These are phyloP conservation scores for Aspergillus funiculosus DNA, from an alignment of 495 filamentous ascomycete species.

Conservation along the genomic window DNA sequence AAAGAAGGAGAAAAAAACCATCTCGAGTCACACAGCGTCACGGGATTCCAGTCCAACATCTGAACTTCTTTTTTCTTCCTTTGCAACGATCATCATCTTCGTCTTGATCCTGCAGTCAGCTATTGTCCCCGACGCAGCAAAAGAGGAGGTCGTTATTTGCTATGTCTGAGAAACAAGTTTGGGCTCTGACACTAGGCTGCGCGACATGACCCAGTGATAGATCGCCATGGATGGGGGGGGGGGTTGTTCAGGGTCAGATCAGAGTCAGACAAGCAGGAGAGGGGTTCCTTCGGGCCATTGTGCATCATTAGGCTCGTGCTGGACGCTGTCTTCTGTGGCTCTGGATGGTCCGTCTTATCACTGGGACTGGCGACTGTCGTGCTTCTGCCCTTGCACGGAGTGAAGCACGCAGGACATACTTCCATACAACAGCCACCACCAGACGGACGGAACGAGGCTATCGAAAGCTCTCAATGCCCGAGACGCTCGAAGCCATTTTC, in stretches of 20 bases:
- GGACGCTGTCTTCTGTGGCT: not conserved
- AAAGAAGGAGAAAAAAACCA: slow-evolving; percentile 1
- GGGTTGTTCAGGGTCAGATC: not conserved
- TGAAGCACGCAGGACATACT: not conserved
- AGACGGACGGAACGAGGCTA: not conserved
- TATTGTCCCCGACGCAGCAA: slow-evolving; percentile 5
- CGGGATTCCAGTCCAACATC: too few species aligned
- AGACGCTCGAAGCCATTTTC: too few species aligned
- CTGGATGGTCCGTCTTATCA: too few species aligned
- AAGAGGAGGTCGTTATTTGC: slow-evolving; percentile 6
- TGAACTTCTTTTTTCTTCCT: too few species aligned
- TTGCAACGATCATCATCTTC: slow-evolving; percentile 2
- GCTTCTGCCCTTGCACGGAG: not conserved
- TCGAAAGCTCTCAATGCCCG: too few species aligned
- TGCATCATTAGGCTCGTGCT: not conserved
- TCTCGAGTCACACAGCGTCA: slow-evolving; percentile 13
- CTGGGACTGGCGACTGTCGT: too few species aligned
- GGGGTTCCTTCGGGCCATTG: not conserved
- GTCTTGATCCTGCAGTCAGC: slow-evolving; percentile 2
- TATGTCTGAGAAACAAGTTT: slow-evolving; percentile 2
- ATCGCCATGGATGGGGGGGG: slow-evolving; percentile 2
- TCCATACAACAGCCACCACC: not conserved
- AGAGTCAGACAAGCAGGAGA: not conserved
- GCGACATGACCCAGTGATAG: not conserved
- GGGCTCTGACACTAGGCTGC: not conserved